These are phyloP conservation scores for Barbarea vulgaris DNA, from an alignment of 345 rosid genomes.

Conservation along the genomic window DNA sequence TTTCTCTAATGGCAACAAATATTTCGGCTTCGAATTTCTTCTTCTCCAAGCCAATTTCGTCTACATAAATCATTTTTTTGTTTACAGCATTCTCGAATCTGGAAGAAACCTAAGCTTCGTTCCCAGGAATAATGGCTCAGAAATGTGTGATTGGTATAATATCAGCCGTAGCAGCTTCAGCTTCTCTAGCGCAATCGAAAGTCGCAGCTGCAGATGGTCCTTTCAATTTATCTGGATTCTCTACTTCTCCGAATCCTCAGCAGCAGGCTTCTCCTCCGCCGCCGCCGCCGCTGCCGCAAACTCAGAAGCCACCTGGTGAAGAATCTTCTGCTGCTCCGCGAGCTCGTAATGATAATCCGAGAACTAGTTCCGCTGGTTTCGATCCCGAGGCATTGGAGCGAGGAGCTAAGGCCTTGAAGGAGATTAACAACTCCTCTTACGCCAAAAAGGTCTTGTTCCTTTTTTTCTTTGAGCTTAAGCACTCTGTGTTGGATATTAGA, in stretches of 20 bases:
- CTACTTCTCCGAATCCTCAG: slow-evolving; percentile 43
- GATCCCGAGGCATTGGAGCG: slow-evolving; percentile 93
- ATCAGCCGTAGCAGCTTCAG: slow-evolving; percentile 70
- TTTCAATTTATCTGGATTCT: slow-evolving; percentile 49
- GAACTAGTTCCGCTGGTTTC: slow-evolving; percentile 85
- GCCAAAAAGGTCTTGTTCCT: slow-evolving; percentile 69
- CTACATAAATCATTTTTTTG: slow-evolving; percentile 9
- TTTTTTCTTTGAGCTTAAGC: not conserved
- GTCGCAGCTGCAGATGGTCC: slow-evolving; percentile 70
- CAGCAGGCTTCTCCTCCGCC: slow-evolving; percentile 27
- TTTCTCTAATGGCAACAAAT: slow-evolving; percentile 29
- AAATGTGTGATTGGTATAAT: slow-evolving; percentile 61
- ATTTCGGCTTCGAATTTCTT: slow-evolving; percentile 37
- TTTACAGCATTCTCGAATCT: slow-evolving; percentile 16
- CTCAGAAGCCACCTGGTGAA: slow-evolving; percentile 27
- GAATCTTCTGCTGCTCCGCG: slow-evolving; percentile 45
- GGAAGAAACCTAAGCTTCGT: slow-evolving; percentile 1
- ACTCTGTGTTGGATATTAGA: not conserved
- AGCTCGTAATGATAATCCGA: slow-evolving; percentile 71
- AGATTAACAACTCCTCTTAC: slow-evolving; percentile 66
- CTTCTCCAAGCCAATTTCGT: slow-evolving; percentile 41
- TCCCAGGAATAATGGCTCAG: slow-evolving; percentile 56
- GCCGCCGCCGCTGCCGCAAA: slow-evolving; percentile 32
- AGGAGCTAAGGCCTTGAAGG: slow-evolving; percentile 77
- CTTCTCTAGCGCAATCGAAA: slow-evolving; percentile 49